Conservation (phyloP, 2,329 filamentous ascomycete genomes). For the Mariannaea sp. region DNA sequence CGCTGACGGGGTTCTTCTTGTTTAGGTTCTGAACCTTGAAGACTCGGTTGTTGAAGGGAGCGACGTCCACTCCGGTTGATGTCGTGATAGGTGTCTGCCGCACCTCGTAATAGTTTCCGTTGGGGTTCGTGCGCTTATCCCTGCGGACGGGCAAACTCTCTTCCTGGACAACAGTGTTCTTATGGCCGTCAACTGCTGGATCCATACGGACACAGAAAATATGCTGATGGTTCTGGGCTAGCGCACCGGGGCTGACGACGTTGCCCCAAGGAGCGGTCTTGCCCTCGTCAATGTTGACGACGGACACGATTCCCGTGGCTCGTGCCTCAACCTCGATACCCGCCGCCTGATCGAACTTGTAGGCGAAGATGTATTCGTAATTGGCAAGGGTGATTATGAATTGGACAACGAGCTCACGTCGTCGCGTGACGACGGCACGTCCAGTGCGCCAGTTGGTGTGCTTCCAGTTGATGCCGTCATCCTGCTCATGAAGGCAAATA, state of each 20-base stretch:
- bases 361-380: conserved; percentile 59
- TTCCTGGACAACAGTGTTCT: conserved; percentile 57
- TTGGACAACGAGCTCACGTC: conserved; percentile 62
- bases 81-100: conserved; percentile 51
- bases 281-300: conserved; percentile 57
- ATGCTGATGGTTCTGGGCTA: conserved; percentile 71
- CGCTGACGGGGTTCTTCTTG: conserved; percentile 49
- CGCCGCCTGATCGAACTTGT: conserved; percentile 59
- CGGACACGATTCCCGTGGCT: conserved; percentile 50
- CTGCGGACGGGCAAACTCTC: conserved; percentile 52
- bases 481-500: conserved; percentile 43
- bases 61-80: conserved; percentile 53
- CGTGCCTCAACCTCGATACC: conserved; percentile 40
- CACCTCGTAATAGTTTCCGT: conserved; percentile 52
- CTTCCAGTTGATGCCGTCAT: conserved; percentile 63
- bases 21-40: conserved; percentile 57
- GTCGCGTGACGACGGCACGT: conserved; percentile 58
- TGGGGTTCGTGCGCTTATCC: conserved; percentile 50
- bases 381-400: conserved; percentile 67
- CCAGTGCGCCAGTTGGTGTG: conserved; percentile 64
- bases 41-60: conserved; percentile 52
- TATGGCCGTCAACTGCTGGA: conserved; percentile 63
- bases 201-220: conserved; percentile 67
- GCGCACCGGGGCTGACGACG: conserved; percentile 62
- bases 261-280: conserved; percentile 61